Evolutionary conservation across 108 stramenopile genomes (phyloP).

Genomic region (Skeletonema potamos): DNA sequence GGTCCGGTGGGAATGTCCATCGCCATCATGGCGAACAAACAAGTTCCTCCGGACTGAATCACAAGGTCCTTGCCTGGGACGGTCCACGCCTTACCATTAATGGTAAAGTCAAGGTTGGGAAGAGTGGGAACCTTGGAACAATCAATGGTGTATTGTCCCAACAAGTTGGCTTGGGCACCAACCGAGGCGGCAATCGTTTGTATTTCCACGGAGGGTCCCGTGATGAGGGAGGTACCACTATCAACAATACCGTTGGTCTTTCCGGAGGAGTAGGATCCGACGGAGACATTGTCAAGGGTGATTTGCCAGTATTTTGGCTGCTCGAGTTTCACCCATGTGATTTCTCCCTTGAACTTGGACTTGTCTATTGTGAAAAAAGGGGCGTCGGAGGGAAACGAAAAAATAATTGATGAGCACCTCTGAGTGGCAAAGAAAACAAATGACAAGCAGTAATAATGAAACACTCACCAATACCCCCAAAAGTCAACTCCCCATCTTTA

Average conservation of each 20-base stretch:
- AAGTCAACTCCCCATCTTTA: slow-evolving; percentile 89
- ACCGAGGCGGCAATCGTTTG: slow-evolving; percentile 63
- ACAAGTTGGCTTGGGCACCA: slow-evolving; percentile 86
- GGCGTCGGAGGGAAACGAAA: background rate
- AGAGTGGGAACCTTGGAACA: slow-evolving; percentile 59
- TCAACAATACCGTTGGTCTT: slow-evolving; percentile 83
- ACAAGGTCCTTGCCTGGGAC: slow-evolving; percentile 83
- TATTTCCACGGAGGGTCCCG: slow-evolving; percentile 77
- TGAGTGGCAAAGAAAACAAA: background rate
- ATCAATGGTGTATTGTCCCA: slow-evolving; percentile 95
- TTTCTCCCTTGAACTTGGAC: slow-evolving; percentile 70
- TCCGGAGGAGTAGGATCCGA: slow-evolving; percentile 53
- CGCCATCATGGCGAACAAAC: slow-evolving; percentile 95
- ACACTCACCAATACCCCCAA: slow-evolving; percentile 89
- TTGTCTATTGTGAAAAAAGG: slow-evolving; percentile 48
- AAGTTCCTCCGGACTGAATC: slow-evolving; percentile 83
- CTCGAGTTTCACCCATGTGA: slow-evolving; percentile 72
- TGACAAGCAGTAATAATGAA: background rate
- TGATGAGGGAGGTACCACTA: slow-evolving; percentile 89
- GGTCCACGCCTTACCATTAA: slow-evolving; percentile 77
- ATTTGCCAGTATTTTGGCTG: slow-evolving; percentile 95
- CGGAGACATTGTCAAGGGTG: slow-evolving; percentile 61
- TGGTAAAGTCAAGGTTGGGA: slow-evolving; percentile 82
- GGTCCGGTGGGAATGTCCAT: slow-evolving; percentile 90
- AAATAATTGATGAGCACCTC: background rate